Evolutionary conservation across 305 asterid species (phyloP), one percentile per base, ranked within the genome.

Genomic region (Fraxinus latifolia): DNA sequence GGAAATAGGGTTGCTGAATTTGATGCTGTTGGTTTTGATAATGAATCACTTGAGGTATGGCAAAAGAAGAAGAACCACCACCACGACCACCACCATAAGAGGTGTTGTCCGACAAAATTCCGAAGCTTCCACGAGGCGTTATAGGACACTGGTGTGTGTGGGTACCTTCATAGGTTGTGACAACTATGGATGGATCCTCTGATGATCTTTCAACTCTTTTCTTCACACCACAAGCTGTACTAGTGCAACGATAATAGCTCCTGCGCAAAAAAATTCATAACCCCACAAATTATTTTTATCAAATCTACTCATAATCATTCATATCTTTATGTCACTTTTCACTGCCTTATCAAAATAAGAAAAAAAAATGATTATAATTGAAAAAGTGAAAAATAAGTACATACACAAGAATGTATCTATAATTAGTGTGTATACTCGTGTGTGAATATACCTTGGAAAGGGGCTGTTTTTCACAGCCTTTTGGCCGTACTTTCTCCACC

Each of bases 401-500:
- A 53, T 53, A 53, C 23, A 53, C 62, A 53, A 53, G 62, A 53
- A 15, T 53, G 23, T 53, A 53, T 53, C 23, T 60, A 60, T 60
- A 60, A 21, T 5, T 47, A 50, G 62, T 53, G 7, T 47, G 58
- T 47, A 47, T 47, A 47, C 8, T 53, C 37, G 29, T 67, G 67
- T 50, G 32, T 77, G 62, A 25, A 47, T 8, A 50, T 86, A 94
- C 98, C 97, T 91, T 82, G 98, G 97, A 75, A 91, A 94, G 47
- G 98, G 97, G 88, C 97, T 95, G 88, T 92, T 90, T 84, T 95
- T 95, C 11, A 95, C 98, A 55, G 97, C 95, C 84, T 95, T 95
- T 84, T 93, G 98, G 60, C 99, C 99, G 88, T 95, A 95, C 87
- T 95, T 95, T 87, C 97, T 91, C 98, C 97, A 95, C 89, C 97